Evolutionary conservation across 768 basidiomycete species (phyloP), one percentile per base, ranked within the genome.

Genomic region (Serendipita sp.): DNA sequence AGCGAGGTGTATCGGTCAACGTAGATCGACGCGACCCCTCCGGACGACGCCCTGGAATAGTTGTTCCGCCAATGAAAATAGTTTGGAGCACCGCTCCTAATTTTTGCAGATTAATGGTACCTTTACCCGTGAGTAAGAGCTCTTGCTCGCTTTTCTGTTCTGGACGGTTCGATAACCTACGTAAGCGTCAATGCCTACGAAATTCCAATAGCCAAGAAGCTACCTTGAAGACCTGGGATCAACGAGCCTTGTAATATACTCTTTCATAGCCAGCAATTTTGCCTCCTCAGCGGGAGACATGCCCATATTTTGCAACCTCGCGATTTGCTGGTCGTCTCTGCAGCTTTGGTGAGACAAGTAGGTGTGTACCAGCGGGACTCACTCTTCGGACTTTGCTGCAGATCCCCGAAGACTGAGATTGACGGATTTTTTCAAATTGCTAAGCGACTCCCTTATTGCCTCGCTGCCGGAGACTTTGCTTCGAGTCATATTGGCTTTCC

Each of bases 1-100:
- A 68, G 10, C 79, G 77, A 4, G 77, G 78, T 0, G 84, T 83
- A 35, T 80, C 80, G 2, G 79, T 72, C 1, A 81, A 62, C 30
- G 80, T 78, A 13, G 74, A 73, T 11, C 80, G 79, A 16, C 77
- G 73, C 32, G 75, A 67, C 0, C 76, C 56, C 10, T 60, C 56
- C 35, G 23, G 56, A 32, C 56, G 32, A 35, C 63, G 65, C 35
- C 64, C 16, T 35, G n/a, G 81, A 71, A 69, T 81, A 16, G 65
- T 66, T 2, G 47, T 64, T 15, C 54, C 70, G 35, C 71, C 89
- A 68, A 96, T 76, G 74, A 97, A 96, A 18, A 96, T 85, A 0
- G 91, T 96, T 66, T 90, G 91, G 11, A 92, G 91, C 0, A 93
- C 88, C 3, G 94, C 86, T 0, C 87, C 86, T 2, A 97, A 83